Percentiles rank a stretch among this genome's conserved stretches.
Evolutionary conservation across 2,329 filamentous ascomycete species (phyloP).

Genomic region (Fusarium gaditjirri): DNA sequence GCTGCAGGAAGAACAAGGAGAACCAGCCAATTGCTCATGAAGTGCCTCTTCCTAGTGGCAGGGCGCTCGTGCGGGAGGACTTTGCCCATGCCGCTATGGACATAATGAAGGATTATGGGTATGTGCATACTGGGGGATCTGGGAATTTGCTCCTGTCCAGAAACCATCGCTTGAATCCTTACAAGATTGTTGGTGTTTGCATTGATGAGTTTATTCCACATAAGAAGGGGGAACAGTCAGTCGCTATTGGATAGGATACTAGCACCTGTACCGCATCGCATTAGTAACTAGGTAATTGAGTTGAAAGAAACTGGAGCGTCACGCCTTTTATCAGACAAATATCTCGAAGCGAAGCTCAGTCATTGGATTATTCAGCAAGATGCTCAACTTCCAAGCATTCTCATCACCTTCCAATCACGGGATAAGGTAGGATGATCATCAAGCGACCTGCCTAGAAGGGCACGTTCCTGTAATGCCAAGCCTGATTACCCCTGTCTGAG

Average conservation of each 20-base stretch:
- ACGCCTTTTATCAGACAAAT: too few species aligned
- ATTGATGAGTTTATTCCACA: not conserved
- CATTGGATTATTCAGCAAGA: not conserved
- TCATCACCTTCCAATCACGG: not conserved
- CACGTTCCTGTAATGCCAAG: not conserved
- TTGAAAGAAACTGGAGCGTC: rapidly evolving
- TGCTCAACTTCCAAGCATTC: rapidly evolving
- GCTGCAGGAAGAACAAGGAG: not conserved
- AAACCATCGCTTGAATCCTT: not conserved
- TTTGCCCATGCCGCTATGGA: not conserved
- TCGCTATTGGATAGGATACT: not conserved
- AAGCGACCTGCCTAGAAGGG: constrained; percentile 11
- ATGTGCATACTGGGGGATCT: not conserved
- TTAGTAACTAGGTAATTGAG: too few species aligned
- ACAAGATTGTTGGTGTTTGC: not conserved
- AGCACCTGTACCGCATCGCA: rapidly evolving
- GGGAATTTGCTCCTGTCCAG: not conserved
- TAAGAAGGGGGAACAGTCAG: rapidly evolving
- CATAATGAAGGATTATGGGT: not conserved
- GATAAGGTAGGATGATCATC: not conserved
- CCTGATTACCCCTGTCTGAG: constrained; percentile 1
- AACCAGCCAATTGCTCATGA: rapidly evolving
- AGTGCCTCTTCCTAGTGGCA: not conserved
- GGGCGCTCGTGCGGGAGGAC: not conserved
- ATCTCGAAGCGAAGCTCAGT: not conserved